A percentile compares a stretch with the other conserved stretches of the same genome.
phyloP scores from a whole-genome alignment of 2,329 filamentous ascomycete species.

The Arthrobotrys iridis region DNA sequence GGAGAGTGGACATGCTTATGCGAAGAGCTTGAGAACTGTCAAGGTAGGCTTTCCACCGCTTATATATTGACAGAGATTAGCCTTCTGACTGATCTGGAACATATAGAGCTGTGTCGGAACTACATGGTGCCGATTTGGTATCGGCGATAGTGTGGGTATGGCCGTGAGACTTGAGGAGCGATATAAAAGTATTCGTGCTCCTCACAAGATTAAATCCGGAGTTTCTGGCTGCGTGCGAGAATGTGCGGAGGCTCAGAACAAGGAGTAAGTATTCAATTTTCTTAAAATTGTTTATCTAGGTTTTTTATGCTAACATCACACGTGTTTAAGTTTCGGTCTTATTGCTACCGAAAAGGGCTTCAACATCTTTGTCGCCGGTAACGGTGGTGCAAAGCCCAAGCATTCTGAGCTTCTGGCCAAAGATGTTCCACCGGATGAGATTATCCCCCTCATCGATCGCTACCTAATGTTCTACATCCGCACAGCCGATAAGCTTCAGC shows the following conservation, averaged over 20 bases:
- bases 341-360: constrained; percentile 93
- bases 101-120: constrained; percentile 80
- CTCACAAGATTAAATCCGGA: constrained; percentile 91
- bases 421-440: constrained; percentile 82
- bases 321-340: constrained; percentile 75
- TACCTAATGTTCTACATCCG: constrained; percentile 95
- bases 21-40: constrained; percentile 86
- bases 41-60: constrained; percentile 65
- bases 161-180: constrained; percentile 86
- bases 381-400: constrained; percentile 84
- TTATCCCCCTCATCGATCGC: constrained; percentile 84
- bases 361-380: constrained; percentile 90
- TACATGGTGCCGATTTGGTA: constrained; percentile 88
- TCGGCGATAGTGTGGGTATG: constrained; percentile 91
- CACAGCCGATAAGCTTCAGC: constrained; percentile 87
- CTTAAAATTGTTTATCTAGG: neutral
- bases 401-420: constrained; percentile 86
- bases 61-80: neutral
- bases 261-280: constrained; percentile 71
- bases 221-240: constrained; percentile 92
- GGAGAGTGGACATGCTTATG: constrained; percentile 91
- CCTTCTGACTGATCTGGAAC: neutral
- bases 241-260: constrained; percentile 90
- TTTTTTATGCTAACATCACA: neutral
- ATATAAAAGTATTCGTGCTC: constrained; percentile 88